A percentile compares a stretch with the other conserved stretches of the same genome.
phyloP scores from a whole-genome alignment of 371 early-diverging fungal species.

The Mucor lusitanicus region DNA sequence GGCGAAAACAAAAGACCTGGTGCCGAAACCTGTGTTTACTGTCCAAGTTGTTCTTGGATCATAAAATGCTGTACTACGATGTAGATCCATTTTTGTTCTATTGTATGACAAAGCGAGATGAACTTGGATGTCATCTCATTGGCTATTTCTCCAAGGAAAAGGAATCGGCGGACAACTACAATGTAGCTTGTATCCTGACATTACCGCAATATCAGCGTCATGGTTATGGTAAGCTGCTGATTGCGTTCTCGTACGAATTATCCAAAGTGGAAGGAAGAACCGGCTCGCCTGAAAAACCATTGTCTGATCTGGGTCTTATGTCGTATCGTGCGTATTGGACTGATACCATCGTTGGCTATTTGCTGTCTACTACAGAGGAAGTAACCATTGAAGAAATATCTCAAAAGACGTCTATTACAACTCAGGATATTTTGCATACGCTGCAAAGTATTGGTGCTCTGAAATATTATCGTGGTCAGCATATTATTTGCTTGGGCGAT shows the following conservation, averaged over 20 bases:
- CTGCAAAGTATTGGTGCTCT: slow-evolving; percentile 90
- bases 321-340: slow-evolving; percentile 98
- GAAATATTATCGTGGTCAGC: slow-evolving; percentile 93
- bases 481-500: slow-evolving; percentile 89
- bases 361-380: slow-evolving; percentile 53
- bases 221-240: slow-evolving; percentile 97
- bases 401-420: slow-evolving; percentile 84
- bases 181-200: slow-evolving; percentile 99
- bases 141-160: slow-evolving; percentile 99
- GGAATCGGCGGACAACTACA: slow-evolving; percentile 94
- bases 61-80: slow-evolving; percentile 99
- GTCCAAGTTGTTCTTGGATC: slow-evolving; percentile 98
- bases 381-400: slow-evolving; percentile 84
- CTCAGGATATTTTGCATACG: slow-evolving; percentile 95
- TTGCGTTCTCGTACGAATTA: slow-evolving; percentile 97
- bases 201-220: slow-evolving; percentile 98
- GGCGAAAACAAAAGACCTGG: slow-evolving; percentile 84
- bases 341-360: slow-evolving; percentile 73
- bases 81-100: slow-evolving; percentile 99
- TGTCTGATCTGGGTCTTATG: slow-evolving; percentile 97
- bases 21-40: slow-evolving; percentile 90
- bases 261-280: slow-evolving; percentile 94
- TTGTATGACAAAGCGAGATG: slow-evolving; percentile 86
- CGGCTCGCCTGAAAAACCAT: slow-evolving; percentile 99
- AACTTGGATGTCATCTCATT: slow-evolving; percentile 87